Evolutionary conservation across 208 protist genomes (phyloP).

Genomic region (Tetramitus jugosus): DNA sequence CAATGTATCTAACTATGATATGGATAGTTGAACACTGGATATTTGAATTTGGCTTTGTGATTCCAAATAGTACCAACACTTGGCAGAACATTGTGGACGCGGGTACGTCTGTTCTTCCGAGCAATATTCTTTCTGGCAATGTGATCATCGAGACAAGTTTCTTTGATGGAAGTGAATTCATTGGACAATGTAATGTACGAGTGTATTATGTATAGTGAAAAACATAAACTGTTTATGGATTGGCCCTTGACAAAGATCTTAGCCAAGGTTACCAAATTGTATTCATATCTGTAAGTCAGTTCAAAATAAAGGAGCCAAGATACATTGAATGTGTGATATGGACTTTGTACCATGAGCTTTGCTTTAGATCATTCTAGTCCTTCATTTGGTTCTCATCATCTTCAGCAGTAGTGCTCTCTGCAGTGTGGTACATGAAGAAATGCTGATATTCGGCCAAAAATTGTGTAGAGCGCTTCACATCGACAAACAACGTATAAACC

Average conservation of each 20-base stretch:
- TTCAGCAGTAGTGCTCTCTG: not conserved
- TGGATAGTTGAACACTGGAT: conserved; percentile 40
- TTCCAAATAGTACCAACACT: conserved; percentile 51
- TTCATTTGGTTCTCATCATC: not conserved
- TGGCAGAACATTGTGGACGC: conserved; percentile 40
- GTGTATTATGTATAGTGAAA: conserved; percentile 47
- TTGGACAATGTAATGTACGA: conserved; percentile 20
- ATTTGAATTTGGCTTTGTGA: conserved; percentile 53
- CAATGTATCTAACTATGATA: no score
- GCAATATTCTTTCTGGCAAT: conserved; percentile 38
- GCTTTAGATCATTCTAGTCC: no score
- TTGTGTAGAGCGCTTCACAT: conserved; percentile 63
- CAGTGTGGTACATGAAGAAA: conserved; percentile 5
- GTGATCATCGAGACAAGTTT: conserved; percentile 44
- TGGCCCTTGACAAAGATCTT: no score
- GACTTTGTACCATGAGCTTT: no score
- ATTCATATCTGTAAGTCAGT: no score
- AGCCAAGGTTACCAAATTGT: no score
- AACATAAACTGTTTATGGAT: no score
- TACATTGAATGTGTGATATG: no score
- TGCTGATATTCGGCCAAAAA: conserved; percentile 48
- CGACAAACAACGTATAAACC: conserved; percentile 73
- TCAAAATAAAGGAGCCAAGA: no score
- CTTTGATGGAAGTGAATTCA: conserved; percentile 36
- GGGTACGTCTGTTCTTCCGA: conserved; percentile 43